Conservation (phyloP, 2,329 filamentous ascomycete genomes). For the Hypoxylon sp. region DNA sequence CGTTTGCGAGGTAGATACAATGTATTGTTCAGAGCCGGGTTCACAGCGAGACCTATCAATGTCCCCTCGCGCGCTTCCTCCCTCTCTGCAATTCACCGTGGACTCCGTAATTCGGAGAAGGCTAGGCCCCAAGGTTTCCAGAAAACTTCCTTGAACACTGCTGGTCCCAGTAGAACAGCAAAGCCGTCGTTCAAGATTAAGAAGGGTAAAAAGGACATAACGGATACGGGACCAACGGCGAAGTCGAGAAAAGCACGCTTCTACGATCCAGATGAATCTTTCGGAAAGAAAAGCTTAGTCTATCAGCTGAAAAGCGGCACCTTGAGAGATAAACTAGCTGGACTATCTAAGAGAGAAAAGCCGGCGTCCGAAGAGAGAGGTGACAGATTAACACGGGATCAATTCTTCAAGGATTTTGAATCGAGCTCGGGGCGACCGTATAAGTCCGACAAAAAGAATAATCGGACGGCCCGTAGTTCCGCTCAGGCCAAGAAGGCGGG, state of each 20-base stretch:
- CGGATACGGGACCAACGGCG: constrained; percentile 58
- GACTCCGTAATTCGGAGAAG: constrained; percentile 66
- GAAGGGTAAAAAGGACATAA: constrained; percentile 69
- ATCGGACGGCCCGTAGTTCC: neutral
- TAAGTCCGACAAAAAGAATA: neutral
- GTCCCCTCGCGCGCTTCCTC: constrained; percentile 63
- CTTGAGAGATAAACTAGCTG: constrained; percentile 55
- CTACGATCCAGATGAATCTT: constrained; percentile 62
- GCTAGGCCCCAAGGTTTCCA: constrained; percentile 54
- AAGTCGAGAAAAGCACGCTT: constrained; percentile 68
- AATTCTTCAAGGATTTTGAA: constrained; percentile 41
- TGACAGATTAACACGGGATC: constrained; percentile 17
- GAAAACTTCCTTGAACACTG: constrained; percentile 50
- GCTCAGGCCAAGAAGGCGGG: neutral
- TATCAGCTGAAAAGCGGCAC: constrained; percentile 66
- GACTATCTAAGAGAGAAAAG: neutral
- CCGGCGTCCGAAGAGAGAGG: neutral
- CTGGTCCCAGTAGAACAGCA: constrained; percentile 43
- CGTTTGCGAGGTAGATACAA: constrained; percentile 51
- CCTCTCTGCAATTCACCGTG: constrained; percentile 78
- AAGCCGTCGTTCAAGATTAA: constrained; percentile 56
- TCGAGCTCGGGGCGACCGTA: constrained; percentile 10
- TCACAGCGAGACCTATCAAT: constrained; percentile 25
- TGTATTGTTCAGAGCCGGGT: constrained; percentile 41
- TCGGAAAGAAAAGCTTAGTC: constrained; percentile 70